Base-by-base conservation (phyloP, 169 alveolate genomes). In the Plasmodium ovale region DNA sequence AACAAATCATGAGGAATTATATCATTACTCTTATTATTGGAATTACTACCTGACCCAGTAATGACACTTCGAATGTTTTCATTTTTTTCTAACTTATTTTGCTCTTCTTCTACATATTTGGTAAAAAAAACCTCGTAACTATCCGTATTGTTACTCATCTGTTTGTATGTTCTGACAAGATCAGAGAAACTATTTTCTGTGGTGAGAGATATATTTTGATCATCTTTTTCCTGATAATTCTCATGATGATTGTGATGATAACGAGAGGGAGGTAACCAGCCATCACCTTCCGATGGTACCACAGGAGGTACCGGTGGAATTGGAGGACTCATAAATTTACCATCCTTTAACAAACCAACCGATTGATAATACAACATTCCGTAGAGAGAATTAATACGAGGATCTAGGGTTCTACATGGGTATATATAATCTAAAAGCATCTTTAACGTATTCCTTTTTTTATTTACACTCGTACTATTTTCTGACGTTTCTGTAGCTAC, bases 321-420 rank as follows among this genome's bases (percentile, higher is more conserved):
- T 9, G 90, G 90, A 35, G 90, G 90, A 33, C 90, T 25, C 6
- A 25, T 5, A 82, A 51, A 82, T 33, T 53, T 82, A 0, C 82
- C 84, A 42, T 82, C 88, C 31, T 74, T 65, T 53, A 82, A 10
- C 25, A 82, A 65, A 23, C 90, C 90, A 82, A 82, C 51, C n/a
- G 84, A 33, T 51, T 69, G 85, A 54, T 82, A 82, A 82, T 95
- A 95, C n/a, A 95, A 92, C 33, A 97, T 93, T 29, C 95, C 95
- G 74, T 95, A 95, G 33, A 95, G 85, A 0, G 97, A 88, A 74
- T 95, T 94, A 49, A 95, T 87, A 35, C 97, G 93, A 33, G 94
- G 87, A 51, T 95, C 97, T 31, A 95, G 95, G 6, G 95, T 96
- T 77, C 97, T 70, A 87, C 97, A 95, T 37, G 97, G 97, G 87